Conservation (phyloP, 1,139 yeast species). For the Tardiomyces digboiensis region DNA sequence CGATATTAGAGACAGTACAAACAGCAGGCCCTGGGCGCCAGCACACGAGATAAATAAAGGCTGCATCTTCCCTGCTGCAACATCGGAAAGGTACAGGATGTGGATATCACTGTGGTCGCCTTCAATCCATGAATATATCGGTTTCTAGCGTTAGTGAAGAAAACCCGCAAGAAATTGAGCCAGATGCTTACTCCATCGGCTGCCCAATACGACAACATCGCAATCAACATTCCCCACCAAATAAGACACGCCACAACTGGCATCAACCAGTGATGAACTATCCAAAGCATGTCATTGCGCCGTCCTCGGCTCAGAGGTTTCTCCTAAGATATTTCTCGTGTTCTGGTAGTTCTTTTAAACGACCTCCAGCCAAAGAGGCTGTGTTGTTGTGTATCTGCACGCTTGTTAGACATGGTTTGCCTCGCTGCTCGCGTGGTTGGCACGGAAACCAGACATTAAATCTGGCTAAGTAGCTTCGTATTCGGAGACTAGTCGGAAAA, state of each 20-base stretch:
- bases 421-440: no score
- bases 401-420: no score
- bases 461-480: no score
- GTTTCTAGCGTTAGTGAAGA: slow-evolving; percentile 26
- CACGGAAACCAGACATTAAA: no score
- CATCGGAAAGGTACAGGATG: slow-evolving; percentile 72
- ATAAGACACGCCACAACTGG: slow-evolving; percentile 48
- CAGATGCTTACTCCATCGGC: slow-evolving; percentile 54
- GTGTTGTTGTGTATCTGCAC: no score
- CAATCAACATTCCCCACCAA: slow-evolving; percentile 77
- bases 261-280: slow-evolving; percentile 30
- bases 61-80: slow-evolving; percentile 78
- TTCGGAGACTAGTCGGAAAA: no score
- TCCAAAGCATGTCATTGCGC: slow-evolving; percentile 5
- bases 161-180: background rate
- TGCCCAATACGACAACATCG: slow-evolving; percentile 64
- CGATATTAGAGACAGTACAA: slow-evolving; percentile 53
- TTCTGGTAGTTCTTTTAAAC: no score
- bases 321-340: no score
- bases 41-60: slow-evolving; percentile 79
- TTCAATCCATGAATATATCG: slow-evolving; percentile 51
- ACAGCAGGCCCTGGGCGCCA: slow-evolving; percentile 70
- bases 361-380: no score
- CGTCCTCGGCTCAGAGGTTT: no score
- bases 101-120: slow-evolving; percentile 28